A percentile compares a stretch with the other conserved stretches of the same genome.
Evolutionary conservation across 73 alveolate species (phyloP).

Genomic region (Blepharisma japonicum): DNA sequence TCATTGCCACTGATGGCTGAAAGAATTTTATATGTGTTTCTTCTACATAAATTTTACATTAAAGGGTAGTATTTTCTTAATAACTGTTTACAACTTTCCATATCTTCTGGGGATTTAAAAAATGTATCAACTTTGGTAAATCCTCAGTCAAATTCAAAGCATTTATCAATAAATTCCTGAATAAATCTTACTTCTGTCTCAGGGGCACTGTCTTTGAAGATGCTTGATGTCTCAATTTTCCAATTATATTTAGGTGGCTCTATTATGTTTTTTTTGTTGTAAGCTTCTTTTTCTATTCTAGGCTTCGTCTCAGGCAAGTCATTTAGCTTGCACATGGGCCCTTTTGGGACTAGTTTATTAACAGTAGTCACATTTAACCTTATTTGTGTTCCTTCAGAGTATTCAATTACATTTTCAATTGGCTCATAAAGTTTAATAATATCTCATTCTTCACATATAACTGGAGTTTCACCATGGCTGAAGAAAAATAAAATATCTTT

Average conservation of each 20-base stretch:
- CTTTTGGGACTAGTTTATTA: background rate
- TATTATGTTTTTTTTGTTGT: background rate
- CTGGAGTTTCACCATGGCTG: background rate
- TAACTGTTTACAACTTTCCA: conserved; percentile 14
- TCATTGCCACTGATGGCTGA: conserved; percentile 32
- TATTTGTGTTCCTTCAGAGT: background rate
- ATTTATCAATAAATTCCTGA: conserved; percentile 30
- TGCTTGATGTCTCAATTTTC: background rate
- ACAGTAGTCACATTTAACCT: background rate
- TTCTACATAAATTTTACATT: too few species aligned
- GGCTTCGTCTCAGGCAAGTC: background rate
- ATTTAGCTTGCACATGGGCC: background rate
- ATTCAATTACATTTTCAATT: background rate
- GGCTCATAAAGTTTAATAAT: background rate
- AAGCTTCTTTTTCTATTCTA: background rate
- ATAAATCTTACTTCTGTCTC: background rate
- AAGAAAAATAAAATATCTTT: background rate
- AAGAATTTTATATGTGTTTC: conserved; percentile 29
- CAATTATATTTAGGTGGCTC: background rate
- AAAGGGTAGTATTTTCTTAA: too few species aligned
- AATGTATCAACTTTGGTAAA: conserved; percentile 32
- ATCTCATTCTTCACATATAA: background rate
- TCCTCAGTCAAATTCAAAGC: conserved; percentile 56
- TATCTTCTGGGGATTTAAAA: conserved; percentile 30
- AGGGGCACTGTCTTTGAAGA: background rate